Percentiles rank a stretch among this genome's conserved stretches.
Evolutionary conservation across 2,329 filamentous ascomycete species (phyloP).

Genomic region (Diaporthe ilicicola): DNA sequence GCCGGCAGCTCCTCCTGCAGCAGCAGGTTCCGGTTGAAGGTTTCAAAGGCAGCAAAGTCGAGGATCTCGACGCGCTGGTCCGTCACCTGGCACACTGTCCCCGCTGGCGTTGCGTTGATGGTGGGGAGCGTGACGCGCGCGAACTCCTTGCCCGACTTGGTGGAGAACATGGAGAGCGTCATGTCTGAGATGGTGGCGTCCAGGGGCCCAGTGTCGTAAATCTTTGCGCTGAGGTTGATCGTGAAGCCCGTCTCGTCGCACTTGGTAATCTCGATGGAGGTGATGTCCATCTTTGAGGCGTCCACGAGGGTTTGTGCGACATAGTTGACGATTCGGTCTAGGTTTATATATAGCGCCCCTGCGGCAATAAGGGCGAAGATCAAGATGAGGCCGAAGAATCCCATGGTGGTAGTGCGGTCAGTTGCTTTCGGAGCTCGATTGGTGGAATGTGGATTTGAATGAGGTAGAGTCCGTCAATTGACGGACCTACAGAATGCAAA

Average conservation of each 20-base stretch:
- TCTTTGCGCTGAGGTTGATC: constrained; percentile 16
- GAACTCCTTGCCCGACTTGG: constrained; percentile 12
- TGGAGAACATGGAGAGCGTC: constrained; percentile 18
- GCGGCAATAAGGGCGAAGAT: constrained; percentile 4
- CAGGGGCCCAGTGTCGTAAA: constrained; percentile 24
- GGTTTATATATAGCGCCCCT: not conserved
- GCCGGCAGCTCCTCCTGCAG: constrained; percentile 21
- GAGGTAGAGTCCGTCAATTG: not conserved
- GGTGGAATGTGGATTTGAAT: no score
- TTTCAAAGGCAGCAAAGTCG: constrained; percentile 7
- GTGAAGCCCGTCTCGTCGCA: constrained; percentile 17
- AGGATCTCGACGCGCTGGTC: constrained; percentile 22
- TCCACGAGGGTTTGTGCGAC: constrained; percentile 14
- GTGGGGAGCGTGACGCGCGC: not conserved
- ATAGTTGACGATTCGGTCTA: constrained; percentile 11
- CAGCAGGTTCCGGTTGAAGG: constrained; percentile 26
- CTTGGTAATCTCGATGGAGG: constrained; percentile 7
- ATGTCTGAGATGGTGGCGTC: constrained; percentile 19
- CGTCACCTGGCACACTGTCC: constrained; percentile 11
- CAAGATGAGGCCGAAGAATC: not conserved
- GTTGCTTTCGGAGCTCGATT: not conserved
- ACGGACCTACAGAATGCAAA: not conserved
- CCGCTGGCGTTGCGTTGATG: constrained; percentile 13
- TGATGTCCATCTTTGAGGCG: constrained; percentile 24
- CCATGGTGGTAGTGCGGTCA: not conserved